Evolutionary conservation across 192 early-diverging fungal genomes (phyloP).

Genomic region (Fimicolochytrium jonesii): DNA sequence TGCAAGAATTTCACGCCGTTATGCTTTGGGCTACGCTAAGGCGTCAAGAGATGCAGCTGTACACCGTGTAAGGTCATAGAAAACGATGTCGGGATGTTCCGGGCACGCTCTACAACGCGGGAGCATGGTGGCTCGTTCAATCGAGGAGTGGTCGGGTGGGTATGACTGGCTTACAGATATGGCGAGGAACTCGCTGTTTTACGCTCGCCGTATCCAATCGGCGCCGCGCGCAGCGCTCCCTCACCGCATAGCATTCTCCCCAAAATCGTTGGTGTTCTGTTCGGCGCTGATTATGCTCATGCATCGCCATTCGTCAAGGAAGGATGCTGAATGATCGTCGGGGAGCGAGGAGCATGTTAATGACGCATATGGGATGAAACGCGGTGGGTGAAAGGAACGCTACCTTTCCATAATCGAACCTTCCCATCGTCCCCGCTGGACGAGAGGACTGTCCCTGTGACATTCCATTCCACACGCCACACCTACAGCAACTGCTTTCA

Average conservation of each 20-base stretch:
- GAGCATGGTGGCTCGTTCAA: no score
- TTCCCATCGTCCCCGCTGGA: slow-evolving; percentile 81
- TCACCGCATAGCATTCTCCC: slow-evolving; percentile 9
- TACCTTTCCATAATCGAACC: slow-evolving; percentile 77
- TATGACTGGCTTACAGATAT: no score
- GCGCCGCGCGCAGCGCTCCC: no score
- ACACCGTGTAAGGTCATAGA: no score
- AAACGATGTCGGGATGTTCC: no score
- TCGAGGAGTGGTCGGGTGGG: no score
- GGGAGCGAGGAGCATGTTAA: slow-evolving; percentile 2
- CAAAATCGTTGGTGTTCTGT: slow-evolving; percentile 18
- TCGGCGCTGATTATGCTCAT: slow-evolving; percentile 59
- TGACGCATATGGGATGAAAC: not conserved
- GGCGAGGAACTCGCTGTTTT: not conserved
- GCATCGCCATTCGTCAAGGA: slow-evolving; percentile 56
- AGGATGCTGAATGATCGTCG: slow-evolving; percentile 31
- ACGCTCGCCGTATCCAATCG: no score
- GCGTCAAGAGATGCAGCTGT: no score
- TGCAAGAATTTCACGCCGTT: no score
- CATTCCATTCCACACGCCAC: slow-evolving; percentile 84
- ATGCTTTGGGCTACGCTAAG: no score
- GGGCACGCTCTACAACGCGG: no score
- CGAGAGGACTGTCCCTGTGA: slow-evolving; percentile 73
- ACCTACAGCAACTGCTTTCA: no score
- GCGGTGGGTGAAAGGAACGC: not conserved